Conservation (phyloP, 257 asterid species). For the Solanum pinnatisectum region DNA sequence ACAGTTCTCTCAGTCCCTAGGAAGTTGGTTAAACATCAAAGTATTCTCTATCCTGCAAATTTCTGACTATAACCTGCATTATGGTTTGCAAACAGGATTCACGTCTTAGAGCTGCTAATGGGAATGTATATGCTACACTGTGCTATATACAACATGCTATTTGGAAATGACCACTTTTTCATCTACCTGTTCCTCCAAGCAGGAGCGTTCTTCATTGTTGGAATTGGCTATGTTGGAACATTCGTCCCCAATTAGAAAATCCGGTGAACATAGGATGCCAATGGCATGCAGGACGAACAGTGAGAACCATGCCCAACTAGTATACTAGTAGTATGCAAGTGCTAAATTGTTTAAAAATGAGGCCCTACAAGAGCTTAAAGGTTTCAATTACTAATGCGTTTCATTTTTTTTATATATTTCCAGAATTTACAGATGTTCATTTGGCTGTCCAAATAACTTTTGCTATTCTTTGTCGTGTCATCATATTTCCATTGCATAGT, state of each 20-base stretch:
- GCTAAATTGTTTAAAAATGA: background rate
- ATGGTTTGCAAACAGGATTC: slow-evolving; percentile 39
- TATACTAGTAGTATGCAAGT: background rate
- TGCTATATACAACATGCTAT: slow-evolving; percentile 65
- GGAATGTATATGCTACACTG: slow-evolving; percentile 79
- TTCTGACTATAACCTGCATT: background rate
- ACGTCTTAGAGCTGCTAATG: slow-evolving; percentile 58
- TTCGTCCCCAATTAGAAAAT: slow-evolving; percentile 40
- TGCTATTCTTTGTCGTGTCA: background rate
- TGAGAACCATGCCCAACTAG: background rate
- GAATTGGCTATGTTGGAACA: slow-evolving; percentile 66
- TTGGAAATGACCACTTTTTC: slow-evolving; percentile 56
- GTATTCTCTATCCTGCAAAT: background rate
- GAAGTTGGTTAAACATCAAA: background rate
- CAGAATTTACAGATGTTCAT: background rate
- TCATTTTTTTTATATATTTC: background rate
- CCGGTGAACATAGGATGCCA: background rate
- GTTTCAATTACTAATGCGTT: background rate
- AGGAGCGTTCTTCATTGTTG: slow-evolving; percentile 62
- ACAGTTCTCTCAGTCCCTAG: background rate
- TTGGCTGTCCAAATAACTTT: background rate
- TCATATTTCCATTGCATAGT: background rate
- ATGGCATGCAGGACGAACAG: background rate
- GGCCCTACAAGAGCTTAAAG: background rate
- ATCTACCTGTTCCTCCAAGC: slow-evolving; percentile 74